Base-by-base conservation (phyloP, 2,329 filamentous ascomycete species). In the Fusarium multiceps region DNA sequence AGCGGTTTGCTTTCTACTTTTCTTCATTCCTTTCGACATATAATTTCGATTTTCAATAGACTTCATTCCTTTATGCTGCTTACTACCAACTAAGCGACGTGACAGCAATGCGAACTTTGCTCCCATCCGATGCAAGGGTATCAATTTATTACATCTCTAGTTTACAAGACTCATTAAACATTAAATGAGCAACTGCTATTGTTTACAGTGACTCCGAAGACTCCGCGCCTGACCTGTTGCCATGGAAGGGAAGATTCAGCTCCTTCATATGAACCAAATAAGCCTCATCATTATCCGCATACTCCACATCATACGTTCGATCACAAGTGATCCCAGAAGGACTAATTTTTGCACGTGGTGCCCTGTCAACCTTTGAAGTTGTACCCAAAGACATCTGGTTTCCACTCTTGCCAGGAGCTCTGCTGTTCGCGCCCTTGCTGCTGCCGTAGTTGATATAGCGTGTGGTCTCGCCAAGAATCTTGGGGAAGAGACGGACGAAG, bases 21-120 rank as follows among this genome's bases (percentile, higher is more conserved):
- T 32, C n/a, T 55, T 56, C 48, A 43, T 55, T 63, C 42, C 4
- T 48, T 63, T 63, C 42, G 9, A 56, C n/a, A 48, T 47, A 47
- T 11, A 56, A 48, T 32, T 59, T 63, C 28, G 20, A n/a, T 4
- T 12, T 56, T 21, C 34, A 48, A 63, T 43, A 56, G 28, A 63
- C 1, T 18, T 25, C 20, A 13, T 21, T 56, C 7, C 7, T 25
- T 27, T 4, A 40, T n/a, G 2, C 23, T 62, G 1, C 8, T 18
- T 1, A 34, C 16, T 9, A 11, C 16, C 9, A 11, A 9, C 1
- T 10, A 8, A 18, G 32, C 11, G 32, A 18, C 16, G 9, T 18
- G 8, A 18, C 8, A 18, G 4, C 32, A 18, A 10, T 18, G 32
- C 16, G 8, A 18, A 3, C 16, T 18, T 34, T 18, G 16, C 16